Percentiles rank a stretch among this genome's conserved stretches.
Conservation (phyloP, 148 eudicot species). For the Beta vulgaris region DNA sequence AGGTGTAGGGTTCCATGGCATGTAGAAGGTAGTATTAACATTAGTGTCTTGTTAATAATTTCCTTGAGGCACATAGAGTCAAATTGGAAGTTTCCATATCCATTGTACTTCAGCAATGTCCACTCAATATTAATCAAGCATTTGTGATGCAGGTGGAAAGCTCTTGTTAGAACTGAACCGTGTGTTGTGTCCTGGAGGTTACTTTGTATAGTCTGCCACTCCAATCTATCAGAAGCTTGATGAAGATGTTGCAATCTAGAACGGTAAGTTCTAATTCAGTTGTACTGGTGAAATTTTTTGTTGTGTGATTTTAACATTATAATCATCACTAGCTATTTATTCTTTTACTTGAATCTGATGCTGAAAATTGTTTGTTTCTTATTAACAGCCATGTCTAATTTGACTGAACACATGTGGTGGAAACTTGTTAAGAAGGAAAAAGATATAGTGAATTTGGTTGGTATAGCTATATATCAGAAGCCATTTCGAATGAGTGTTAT, state of each 20-base stretch:
- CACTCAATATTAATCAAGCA: too few species aligned
- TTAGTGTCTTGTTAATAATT: not conserved
- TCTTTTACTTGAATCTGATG: too few species aligned
- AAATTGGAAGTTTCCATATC: too few species aligned
- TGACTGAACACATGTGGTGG: constrained; percentile 78
- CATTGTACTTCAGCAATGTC: too few species aligned
- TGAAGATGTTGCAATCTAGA: constrained; percentile 53
- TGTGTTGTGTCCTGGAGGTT: constrained; percentile 67
- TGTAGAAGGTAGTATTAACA: constrained; percentile 61
- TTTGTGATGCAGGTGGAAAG: constrained; percentile 67
- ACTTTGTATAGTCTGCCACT: too few species aligned
- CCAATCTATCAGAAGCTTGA: constrained; percentile 45
- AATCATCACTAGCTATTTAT: not conserved
- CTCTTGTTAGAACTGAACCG: constrained; percentile 66
- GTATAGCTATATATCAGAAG: constrained; percentile 61
- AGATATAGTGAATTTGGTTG: too few species aligned
- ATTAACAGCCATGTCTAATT: constrained; percentile 66
- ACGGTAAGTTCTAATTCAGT: constrained; percentile 32
- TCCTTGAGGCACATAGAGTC: not conserved
- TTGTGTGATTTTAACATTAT: not conserved
- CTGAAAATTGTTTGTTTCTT: constrained; percentile 10
- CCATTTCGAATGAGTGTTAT: constrained; percentile 68
- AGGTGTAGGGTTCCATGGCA: constrained; percentile 95
- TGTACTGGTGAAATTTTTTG: not conserved
- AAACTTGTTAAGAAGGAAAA: constrained; percentile 53